Base-by-base conservation (phyloP, 1,284 basidiomycete species). In the Golubevia pallescens region DNA sequence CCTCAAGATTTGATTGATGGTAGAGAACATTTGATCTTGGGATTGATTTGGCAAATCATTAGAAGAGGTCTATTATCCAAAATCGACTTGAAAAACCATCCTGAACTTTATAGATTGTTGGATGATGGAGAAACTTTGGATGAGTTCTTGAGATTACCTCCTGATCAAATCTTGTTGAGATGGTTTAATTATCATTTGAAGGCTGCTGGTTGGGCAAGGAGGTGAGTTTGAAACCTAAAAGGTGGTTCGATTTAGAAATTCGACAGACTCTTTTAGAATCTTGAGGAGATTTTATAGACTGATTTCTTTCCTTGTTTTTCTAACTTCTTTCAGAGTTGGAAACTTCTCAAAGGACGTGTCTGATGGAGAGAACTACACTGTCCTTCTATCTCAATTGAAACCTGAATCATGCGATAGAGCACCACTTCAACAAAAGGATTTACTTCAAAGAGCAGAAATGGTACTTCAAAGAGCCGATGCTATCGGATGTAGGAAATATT, bases 161-260 rank as follows among this genome's bases (percentile, higher is more conserved):
- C 95, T 2, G 97, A 99, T 86, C 96, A 99, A 87, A 97, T 99
- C 77, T 87, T 99, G 54, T 87, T 99, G 48, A 89, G 96, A 64
- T 99, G 96, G 96, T 97, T 99, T 88, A 99, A 99, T 87, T 99
- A 93, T 86, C 97, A 99, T 86, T 88, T 99, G 72, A 98, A 97
- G 86, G 93, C 93, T 6, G 97, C 96, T 42, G 92, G 92, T 6
- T 97, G 94, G 93, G 89, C 92, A 63, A 88, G 93, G 83, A 89
- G 90, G 93, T 60, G 32, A 54, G 64, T 59, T 38, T 38, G 5
- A 38, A 38, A 6, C n/a, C n/a, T 28, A n/a, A 56, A 10, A 21
- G 20, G 1, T 28, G 54, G 54, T n/a, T n/a, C n/a, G n/a, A n/a
- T n/a, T n/a, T n/a, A n/a, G n/a, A n/a, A n/a, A n/a, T n/a, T n/a